Evolutionary conservation across 148 eudicot genomes (phyloP).

Genomic region (Polygonum maritimum): DNA sequence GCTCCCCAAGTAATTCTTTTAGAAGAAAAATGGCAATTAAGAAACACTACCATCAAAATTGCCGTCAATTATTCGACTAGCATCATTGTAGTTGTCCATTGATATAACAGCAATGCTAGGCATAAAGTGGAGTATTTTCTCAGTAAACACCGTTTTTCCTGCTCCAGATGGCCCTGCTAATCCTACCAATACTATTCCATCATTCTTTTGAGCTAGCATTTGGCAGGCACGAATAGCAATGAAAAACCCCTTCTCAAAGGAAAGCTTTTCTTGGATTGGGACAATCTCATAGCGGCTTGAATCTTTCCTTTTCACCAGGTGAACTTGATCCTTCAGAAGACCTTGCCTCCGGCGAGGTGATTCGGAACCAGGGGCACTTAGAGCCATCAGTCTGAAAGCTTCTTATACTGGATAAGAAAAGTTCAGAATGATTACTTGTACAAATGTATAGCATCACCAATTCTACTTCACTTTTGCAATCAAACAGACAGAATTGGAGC

Average conservation of each 20-base stretch:
- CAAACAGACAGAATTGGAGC: background rate
- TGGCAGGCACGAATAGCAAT: conserved; percentile 89
- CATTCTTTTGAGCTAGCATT: conserved; percentile 70
- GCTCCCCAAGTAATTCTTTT: background rate
- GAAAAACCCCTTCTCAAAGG: conserved; percentile 92
- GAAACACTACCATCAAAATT: conserved; percentile 69
- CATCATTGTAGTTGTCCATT: conserved; percentile 94
- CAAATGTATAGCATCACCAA: background rate
- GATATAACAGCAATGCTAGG: conserved; percentile 87
- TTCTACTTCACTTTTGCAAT: background rate
- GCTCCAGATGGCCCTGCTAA: conserved; percentile 97
- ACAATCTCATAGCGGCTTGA: conserved; percentile 58
- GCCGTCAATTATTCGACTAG: conserved; percentile 79
- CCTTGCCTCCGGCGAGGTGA: conserved; percentile 42
- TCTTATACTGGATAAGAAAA: background rate
- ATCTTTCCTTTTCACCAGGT: conserved; percentile 61
- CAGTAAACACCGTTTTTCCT: conserved; percentile 83
- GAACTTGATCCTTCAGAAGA: conserved; percentile 83
- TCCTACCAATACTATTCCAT: conserved; percentile 73
- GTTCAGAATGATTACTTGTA: background rate
- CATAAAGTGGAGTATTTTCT: conserved; percentile 73
- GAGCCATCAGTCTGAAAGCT: conserved; percentile 12
- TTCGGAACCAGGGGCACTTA: conserved; percentile 4
- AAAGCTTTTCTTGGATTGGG: conserved; percentile 58
- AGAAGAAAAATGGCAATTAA: background rate